Percentiles rank a stretch among this genome's conserved stretches.
Conservation (phyloP, 2,329 filamentous ascomycete species). For the Ilyonectria sp. region DNA sequence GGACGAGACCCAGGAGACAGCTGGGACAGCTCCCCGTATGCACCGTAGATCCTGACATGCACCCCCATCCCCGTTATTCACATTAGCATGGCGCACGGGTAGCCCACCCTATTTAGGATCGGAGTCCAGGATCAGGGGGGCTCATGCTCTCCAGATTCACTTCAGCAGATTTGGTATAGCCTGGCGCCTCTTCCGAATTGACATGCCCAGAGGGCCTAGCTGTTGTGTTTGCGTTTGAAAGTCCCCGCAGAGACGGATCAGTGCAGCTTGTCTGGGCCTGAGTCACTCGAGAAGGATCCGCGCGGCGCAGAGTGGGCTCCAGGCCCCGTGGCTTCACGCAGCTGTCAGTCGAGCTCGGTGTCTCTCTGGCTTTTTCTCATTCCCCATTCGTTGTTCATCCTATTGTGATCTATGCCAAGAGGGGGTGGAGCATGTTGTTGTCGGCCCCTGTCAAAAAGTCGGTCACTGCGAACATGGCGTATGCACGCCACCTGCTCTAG, state of each 20-base stretch:
- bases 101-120: not conserved
- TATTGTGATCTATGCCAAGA: not conserved
- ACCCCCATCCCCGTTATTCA: not conserved
- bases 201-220: not conserved
- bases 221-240: not conserved
- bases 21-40: not conserved
- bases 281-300: not conserved
- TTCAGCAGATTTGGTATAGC: not conserved
- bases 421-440: constrained; percentile 15
- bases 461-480: constrained; percentile 26
- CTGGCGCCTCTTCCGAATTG: not conserved
- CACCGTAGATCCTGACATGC: not conserved
- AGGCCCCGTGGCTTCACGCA: not conserved
- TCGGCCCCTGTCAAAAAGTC: constrained; percentile 29
- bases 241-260: not conserved
- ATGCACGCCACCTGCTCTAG: constrained; percentile 22
- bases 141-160: not conserved
- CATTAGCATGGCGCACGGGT: not conserved
- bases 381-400: not conserved
- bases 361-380: not conserved
- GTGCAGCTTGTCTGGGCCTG: not conserved
- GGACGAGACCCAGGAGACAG: not conserved
- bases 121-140: not conserved
- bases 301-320: not conserved
- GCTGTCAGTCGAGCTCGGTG: not conserved